These are phyloP conservation scores for Phytophthora pisi DNA, from an alignment of 352 stramenopile genomes.

Conservation along the genomic window DNA sequence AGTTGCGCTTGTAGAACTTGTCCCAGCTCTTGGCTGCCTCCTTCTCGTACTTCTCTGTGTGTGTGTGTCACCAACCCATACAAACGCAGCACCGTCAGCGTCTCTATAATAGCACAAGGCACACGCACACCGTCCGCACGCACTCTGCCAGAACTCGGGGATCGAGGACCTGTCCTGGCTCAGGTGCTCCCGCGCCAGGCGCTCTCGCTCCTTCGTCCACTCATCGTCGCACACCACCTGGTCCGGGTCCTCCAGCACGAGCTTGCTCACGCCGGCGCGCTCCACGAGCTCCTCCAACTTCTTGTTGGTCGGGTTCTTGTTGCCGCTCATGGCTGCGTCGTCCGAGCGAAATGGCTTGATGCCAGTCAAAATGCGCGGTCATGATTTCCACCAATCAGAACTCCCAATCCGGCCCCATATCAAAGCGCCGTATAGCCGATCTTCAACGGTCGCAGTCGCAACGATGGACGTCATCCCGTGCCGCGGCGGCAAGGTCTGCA, in stretches of 20 bases:
- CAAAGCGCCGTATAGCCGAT: conserved; percentile 8
- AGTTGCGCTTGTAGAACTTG: conserved; percentile 94
- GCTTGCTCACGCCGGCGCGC: conserved; percentile 68
- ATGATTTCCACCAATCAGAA: neutral
- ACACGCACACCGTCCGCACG: conserved; percentile 4
- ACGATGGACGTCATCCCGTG: conserved; percentile 53
- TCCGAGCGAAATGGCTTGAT: neutral
- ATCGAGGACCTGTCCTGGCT: conserved; percentile 81
- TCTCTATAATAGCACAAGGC: neutral
- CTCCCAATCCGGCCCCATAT: neutral
- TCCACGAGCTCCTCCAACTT: conserved; percentile 80
- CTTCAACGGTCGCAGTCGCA: conserved; percentile 26
- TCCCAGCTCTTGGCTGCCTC: conserved; percentile 92
- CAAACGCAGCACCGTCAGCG: neutral
- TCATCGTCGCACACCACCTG: conserved; percentile 79
- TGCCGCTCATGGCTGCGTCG: conserved; percentile 38
- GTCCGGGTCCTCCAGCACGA: conserved; percentile 68
- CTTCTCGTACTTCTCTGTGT: conserved; percentile 79
- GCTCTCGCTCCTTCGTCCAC: conserved; percentile 84
- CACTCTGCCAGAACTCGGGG: conserved; percentile 80
- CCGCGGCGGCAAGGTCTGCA: conserved; percentile 76
- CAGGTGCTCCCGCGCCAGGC: conserved; percentile 68
- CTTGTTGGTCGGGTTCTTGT: conserved; percentile 68
- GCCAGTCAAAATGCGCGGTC: conserved; percentile 8
- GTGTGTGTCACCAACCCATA: neutral